A percentile compares a stretch with the other conserved stretches of the same genome.
phyloP scores from a whole-genome alignment of 2,329 filamentous ascomycete species.

The Bipolaris bicolor region DNA sequence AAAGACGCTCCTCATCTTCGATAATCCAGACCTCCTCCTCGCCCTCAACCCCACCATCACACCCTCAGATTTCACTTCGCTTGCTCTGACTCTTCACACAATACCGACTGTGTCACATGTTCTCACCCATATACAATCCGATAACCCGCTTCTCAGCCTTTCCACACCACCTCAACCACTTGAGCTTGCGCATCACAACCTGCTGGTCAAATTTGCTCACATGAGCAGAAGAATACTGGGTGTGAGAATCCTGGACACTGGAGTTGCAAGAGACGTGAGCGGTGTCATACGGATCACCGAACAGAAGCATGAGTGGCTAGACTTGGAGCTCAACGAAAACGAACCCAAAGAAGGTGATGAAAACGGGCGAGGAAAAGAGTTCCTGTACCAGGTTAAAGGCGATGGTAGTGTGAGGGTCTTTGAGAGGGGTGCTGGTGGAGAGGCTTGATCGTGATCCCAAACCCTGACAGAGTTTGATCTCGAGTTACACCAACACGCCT shows the following conservation, averaged over 20 bases:
- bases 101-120: conserved; percentile 68
- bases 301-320: conserved; percentile 40
- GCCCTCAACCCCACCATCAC: conserved; percentile 39
- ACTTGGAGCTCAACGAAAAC: conserved; percentile 27
- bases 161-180: conserved; percentile 56
- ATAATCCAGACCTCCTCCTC: conserved; percentile 53
- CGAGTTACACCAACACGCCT: neutral
- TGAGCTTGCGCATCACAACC: conserved; percentile 49
- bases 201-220: conserved; percentile 76
- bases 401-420: conserved; percentile 85
- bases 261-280: conserved; percentile 87
- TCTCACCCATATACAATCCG: conserved; percentile 70
- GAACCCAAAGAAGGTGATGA: conserved; percentile 29
- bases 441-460: conserved; percentile 8
- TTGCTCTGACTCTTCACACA: conserved; percentile 37
- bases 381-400: conserved; percentile 78
- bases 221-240: conserved; percentile 73
- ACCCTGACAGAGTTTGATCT: neutral
- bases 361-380: conserved; percentile 65
- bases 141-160: conserved; percentile 69
- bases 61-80: conserved; percentile 27
- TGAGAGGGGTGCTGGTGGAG: conserved; percentile 68
- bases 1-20: conserved; percentile 53
- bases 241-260: conserved; percentile 79
- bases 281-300: conserved; percentile 80